These are phyloP conservation scores for Penicillium angulare DNA, from an alignment of 495 filamentous ascomycete genomes.

Conservation along the genomic window DNA sequence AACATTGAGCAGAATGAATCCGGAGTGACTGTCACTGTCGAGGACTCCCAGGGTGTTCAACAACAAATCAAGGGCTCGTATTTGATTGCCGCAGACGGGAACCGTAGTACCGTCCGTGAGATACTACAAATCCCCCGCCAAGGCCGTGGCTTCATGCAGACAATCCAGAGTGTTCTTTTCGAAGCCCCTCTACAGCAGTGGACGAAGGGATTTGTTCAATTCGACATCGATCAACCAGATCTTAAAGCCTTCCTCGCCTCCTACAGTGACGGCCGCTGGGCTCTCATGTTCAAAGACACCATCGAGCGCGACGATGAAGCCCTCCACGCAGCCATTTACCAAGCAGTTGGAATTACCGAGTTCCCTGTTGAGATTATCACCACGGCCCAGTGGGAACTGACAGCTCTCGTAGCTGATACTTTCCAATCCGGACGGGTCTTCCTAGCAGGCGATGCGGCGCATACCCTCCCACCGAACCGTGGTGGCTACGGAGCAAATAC, in stretches of 20 bases:
- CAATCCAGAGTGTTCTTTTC: conserved; percentile 41
- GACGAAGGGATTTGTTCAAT: conserved; percentile 22
- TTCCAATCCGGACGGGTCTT: conserved; percentile 39
- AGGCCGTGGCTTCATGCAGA: conserved; percentile 34
- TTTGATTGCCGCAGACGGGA: conserved; percentile 34
- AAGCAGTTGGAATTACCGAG: conserved; percentile 19
- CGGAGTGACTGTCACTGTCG: conserved; percentile 15
- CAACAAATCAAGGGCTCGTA: conserved; percentile 22
- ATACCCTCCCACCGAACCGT: conserved; percentile 45
- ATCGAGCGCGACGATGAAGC: conserved; percentile 20
- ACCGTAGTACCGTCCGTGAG: conserved; percentile 28
- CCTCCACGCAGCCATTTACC: conserved; percentile 14
- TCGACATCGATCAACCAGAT: conserved; percentile 18
- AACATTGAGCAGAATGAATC: conserved; percentile 17
- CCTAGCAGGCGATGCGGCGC: conserved; percentile 51
- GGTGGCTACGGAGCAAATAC: conserved; percentile 52
- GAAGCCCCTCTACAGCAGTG: conserved; percentile 24
- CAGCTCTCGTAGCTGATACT: conserved; percentile 23
- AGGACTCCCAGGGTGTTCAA: conserved; percentile 6
- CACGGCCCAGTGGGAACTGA: conserved; percentile 26
- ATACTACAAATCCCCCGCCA: conserved; percentile 23
- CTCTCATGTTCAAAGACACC: conserved; percentile 27
- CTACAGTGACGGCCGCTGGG: conserved; percentile 30
- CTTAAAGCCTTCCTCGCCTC: conserved; percentile 25
- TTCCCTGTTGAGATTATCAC: conserved; percentile 28